Conservation (phyloP, 2,329 filamentous ascomycete species). For the Aspergillus neotritici region DNA sequence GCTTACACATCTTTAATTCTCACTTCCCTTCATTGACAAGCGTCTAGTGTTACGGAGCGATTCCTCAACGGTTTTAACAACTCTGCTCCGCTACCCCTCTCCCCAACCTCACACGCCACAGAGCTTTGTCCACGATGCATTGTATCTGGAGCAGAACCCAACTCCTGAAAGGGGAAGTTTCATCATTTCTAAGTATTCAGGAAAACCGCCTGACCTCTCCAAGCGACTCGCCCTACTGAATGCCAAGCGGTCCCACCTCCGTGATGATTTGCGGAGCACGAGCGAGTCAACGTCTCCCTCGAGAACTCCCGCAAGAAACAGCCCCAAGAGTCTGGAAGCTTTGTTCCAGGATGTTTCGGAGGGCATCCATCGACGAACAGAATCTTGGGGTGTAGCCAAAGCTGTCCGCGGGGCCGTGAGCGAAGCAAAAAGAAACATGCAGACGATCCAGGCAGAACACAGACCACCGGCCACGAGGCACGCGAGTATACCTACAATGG, state of each 20-base stretch:
- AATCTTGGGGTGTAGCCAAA: constrained; percentile 46
- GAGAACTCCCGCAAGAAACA: constrained; percentile 34
- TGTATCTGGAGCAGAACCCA: constrained; percentile 47
- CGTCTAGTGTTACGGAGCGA: constrained; percentile 71
- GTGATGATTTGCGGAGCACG: constrained; percentile 23
- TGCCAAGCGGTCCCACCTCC: constrained; percentile 20
- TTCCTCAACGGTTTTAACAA: constrained; percentile 75
- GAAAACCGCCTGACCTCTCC: constrained; percentile 34
- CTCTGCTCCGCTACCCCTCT: constrained; percentile 77
- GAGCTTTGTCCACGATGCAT: constrained; percentile 78
- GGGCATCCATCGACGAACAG: constrained; percentile 44
- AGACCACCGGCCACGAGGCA: constrained; percentile 22
- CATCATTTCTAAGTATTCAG: constrained; percentile 45
- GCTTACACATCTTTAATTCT: background rate
- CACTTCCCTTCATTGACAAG: constrained; percentile 8
- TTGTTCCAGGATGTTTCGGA: constrained; percentile 46
- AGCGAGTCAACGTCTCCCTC: constrained; percentile 31
- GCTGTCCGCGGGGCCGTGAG: constrained; percentile 44
- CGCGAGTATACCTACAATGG: constrained; percentile 11
- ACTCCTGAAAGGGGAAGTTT: constrained; percentile 39
- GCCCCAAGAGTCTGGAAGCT: constrained; percentile 39
- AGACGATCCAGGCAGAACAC: constrained; percentile 39
- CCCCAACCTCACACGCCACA: constrained; percentile 62
- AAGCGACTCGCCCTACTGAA: constrained; percentile 20
- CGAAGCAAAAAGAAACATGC: constrained; percentile 44